Conservation (phyloP, 225 moss, liverwort and hornwort genomes). For the Anthoceros angustus region DNA sequence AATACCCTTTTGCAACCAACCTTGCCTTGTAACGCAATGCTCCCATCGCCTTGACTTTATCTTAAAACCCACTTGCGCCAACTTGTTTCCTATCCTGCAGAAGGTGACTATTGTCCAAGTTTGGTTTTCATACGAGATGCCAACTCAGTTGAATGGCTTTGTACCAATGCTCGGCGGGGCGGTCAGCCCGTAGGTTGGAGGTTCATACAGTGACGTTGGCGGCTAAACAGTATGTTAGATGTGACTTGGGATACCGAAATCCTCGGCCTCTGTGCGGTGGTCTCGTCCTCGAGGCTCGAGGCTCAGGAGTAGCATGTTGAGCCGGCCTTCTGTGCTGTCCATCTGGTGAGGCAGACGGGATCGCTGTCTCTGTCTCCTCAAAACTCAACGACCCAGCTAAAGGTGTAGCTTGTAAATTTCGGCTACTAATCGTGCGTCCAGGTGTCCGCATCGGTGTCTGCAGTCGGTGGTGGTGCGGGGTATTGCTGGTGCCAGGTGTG, state of each 20-base stretch:
- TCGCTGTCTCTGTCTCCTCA: no score
- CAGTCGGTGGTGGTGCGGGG: no score
- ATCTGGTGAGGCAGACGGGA: no score
- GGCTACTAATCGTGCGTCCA: no score
- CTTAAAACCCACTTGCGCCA: slow-evolving; percentile 8
- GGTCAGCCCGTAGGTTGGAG: background rate
- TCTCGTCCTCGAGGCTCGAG: no score
- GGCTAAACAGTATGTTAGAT: background rate
- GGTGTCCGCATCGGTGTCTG: no score
- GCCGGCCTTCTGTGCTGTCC: no score
- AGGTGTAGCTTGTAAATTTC: no score
- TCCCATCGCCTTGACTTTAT: slow-evolving; percentile 7
- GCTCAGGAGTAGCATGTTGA: no score
- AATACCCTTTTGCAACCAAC: slow-evolving; percentile 8
- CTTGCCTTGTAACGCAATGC: slow-evolving; percentile 4
- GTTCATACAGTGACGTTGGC: background rate
- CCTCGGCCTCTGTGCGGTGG: no score
- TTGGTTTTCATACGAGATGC: background rate
- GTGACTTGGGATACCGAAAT: background rate
- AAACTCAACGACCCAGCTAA: no score
- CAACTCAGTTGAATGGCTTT: background rate
- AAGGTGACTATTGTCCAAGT: background rate
- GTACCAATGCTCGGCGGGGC: background rate
- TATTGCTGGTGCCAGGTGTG: no score
- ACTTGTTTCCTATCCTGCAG: background rate